Evolutionary conservation across 1,284 basidiomycete species (phyloP).

Genomic region (Trametes hirsuta): DNA sequence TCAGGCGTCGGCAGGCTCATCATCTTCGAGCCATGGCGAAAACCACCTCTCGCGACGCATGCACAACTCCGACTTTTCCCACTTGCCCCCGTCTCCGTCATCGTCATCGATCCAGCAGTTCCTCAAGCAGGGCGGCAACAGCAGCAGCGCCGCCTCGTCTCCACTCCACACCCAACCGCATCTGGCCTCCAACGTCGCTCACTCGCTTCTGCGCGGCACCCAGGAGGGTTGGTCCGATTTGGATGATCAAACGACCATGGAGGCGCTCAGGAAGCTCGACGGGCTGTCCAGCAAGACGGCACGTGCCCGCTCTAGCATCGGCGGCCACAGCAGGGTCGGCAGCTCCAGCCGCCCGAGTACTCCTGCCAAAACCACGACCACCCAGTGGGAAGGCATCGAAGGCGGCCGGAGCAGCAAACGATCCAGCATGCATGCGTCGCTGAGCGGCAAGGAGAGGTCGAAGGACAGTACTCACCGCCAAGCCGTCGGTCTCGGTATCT

Average conservation of each 20-base stretch:
- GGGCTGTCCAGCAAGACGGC: slow-evolving; percentile 81
- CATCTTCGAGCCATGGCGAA: slow-evolving; percentile 61
- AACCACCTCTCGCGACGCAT: slow-evolving; percentile 53
- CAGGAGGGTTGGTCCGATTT: slow-evolving; percentile 85
- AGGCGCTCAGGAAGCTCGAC: slow-evolving; percentile 92
- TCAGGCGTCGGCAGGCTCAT: slow-evolving; percentile 70
- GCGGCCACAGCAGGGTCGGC: slow-evolving; percentile 61
- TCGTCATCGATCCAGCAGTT: slow-evolving; percentile 86
- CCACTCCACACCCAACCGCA: slow-evolving; percentile 45
- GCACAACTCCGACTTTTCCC: slow-evolving; percentile 81
- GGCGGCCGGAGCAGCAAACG: slow-evolving; percentile 54
- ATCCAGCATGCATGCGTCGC: slow-evolving; percentile 46
- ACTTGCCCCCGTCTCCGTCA: slow-evolving; percentile 86
- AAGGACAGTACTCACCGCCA: slow-evolving; percentile 36
- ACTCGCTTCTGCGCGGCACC: slow-evolving; percentile 77
- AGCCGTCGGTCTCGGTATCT: slow-evolving; percentile 43
- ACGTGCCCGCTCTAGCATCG: slow-evolving; percentile 59
- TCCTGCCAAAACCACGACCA: slow-evolving; percentile 57
- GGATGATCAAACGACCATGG: slow-evolving; percentile 87
- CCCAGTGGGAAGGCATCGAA: slow-evolving; percentile 72
- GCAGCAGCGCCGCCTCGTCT: slow-evolving; percentile 49
- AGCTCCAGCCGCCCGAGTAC: slow-evolving; percentile 77
- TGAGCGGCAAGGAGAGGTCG: slow-evolving; percentile 34
- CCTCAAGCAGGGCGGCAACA: slow-evolving; percentile 58
- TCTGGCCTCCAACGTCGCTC: slow-evolving; percentile 65